Evolutionary conservation across 352 stramenopile species (phyloP), one percentile per base, ranked within the genome.

Genomic region (Bremia lactucae): DNA sequence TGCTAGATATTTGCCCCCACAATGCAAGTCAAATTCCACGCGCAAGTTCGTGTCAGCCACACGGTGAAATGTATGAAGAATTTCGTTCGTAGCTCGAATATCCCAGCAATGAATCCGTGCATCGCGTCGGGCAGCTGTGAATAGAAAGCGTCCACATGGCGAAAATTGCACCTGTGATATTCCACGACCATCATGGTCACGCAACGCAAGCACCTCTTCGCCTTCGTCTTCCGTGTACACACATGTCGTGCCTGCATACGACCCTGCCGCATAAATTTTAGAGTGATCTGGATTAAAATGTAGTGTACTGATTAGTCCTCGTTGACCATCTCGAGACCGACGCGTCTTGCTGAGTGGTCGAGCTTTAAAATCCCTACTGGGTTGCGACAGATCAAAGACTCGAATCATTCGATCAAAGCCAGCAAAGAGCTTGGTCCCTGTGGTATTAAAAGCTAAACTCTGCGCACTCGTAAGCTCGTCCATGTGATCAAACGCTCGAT

Each of bases 401-500:
- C 75, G 75, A 31, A 94, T 71, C 49, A 79, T 83, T 34, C 79
- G 75, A 40, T 94, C 75, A 39, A 86, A 88, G n/a, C 85, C 85
- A 8, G 65, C 70, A 28, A 88, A 95, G 31, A 96, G 68, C 41
- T 86, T 87, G 34, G 69, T 70, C 29, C 79, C 86, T 1, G 51
- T 74, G 4, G 73, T 47, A 49, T 87, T 90, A 55, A 95, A 96
- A 1, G 69, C 61, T 15, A 96, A 47, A 33, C 76, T 83, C 13
- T 83, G 71, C 15, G 82, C 80, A 10, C 79, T 59, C 8, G 73
- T 64, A 23, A 94, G 65, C 52, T 96, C 85, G 51, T 95, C 85
- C 47, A 94, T 42, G 46, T 93, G 77, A 53, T 95, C 78, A 49
- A 79, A 90, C 16, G 68, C 69, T 37, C 71, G 59, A 55, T 94